Percentiles rank a stretch among this genome's conserved stretches.
phyloP scores from a whole-genome alignment of 352 stramenopile genomes.

The Phytophthora kernoviae region DNA sequence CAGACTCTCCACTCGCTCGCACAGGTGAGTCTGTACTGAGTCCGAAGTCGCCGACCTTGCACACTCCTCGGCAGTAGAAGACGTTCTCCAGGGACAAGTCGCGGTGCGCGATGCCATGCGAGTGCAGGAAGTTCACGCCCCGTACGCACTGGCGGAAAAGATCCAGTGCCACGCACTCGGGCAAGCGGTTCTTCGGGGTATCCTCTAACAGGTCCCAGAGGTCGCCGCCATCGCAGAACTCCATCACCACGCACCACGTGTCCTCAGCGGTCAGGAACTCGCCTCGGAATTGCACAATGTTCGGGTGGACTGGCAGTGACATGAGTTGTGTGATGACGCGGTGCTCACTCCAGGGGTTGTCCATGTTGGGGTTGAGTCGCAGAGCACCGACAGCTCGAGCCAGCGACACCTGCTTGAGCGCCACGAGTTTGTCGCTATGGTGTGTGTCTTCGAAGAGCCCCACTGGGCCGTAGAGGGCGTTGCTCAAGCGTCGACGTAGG shows the following conservation, averaged over 20 bases:
- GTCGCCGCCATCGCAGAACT: constrained; percentile 54
- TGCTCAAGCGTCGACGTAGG: constrained; percentile 27
- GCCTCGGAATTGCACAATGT: constrained; percentile 43
- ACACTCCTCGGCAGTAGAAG: constrained; percentile 25
- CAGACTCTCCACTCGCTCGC: constrained; percentile 22
- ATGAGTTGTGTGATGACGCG: constrained; percentile 21
- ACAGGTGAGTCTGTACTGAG: constrained; percentile 33
- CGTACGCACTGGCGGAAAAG: constrained; percentile 35
- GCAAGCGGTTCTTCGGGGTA: constrained; percentile 22
- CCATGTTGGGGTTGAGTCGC: constrained; percentile 23
- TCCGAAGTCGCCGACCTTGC: constrained; percentile 66
- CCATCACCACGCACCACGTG: constrained; percentile 56
- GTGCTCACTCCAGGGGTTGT: constrained; percentile 49
- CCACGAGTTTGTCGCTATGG: constrained; percentile 30
- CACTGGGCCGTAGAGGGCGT: constrained; percentile 44
- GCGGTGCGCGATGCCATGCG: constrained; percentile 50
- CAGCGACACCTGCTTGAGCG: constrained; percentile 50
- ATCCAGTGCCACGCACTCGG: constrained; percentile 20
- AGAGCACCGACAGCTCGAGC: constrained; percentile 25
- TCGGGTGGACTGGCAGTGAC: constrained; percentile 31
- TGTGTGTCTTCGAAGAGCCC: constrained; percentile 41
- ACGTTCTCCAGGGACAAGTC: constrained; percentile 69
- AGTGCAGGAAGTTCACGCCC: constrained; percentile 47
- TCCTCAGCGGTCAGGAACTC: constrained; percentile 48
- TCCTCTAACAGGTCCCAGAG: constrained; percentile 37